Percentiles rank a stretch among this genome's conserved stretches.
These are phyloP conservation scores for Aegilops tauschii DNA, from an alignment of 176 grass and related monocot species.

Conservation along the genomic window DNA sequence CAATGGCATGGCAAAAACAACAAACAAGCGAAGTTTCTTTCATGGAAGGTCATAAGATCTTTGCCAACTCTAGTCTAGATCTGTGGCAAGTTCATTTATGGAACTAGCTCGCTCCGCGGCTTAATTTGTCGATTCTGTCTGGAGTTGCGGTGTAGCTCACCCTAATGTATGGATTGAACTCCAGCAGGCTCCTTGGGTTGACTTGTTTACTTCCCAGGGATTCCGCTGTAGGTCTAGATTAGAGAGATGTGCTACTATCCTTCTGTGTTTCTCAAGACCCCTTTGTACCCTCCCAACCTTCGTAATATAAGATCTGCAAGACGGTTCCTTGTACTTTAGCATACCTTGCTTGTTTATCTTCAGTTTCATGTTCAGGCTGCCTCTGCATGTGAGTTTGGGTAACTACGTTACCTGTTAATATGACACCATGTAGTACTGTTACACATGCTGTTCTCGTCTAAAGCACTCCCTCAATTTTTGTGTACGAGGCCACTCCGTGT, in stretches of 20 bases:
- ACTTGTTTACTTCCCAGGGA: conserved; percentile 5
- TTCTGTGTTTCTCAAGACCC: neutral
- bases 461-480: too few species aligned
- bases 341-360: neutral
- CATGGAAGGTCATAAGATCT: neutral
- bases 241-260: neutral
- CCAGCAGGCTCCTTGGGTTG: neutral
- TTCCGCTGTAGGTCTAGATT: conserved; percentile 42
- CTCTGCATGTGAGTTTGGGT: neutral
- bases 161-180: conserved; percentile 21
- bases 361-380: neutral
- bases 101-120: neutral
- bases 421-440: too few species aligned
- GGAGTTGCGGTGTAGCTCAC: neutral
- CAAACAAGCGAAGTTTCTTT: neutral
- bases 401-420: too few species aligned
- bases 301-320: conserved; percentile 36
- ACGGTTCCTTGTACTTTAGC: neutral
- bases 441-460: too few species aligned
- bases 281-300: neutral
- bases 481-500: too few species aligned
- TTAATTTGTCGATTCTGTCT: neutral
- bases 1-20: conserved; percentile 19
- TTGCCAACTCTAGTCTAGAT: neutral
- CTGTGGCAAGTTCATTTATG: neutral